Evolutionary conservation across 768 basidiomycete species (phyloP), one percentile per base, ranked within the genome.

Genomic region (Mycena leptocephala): DNA sequence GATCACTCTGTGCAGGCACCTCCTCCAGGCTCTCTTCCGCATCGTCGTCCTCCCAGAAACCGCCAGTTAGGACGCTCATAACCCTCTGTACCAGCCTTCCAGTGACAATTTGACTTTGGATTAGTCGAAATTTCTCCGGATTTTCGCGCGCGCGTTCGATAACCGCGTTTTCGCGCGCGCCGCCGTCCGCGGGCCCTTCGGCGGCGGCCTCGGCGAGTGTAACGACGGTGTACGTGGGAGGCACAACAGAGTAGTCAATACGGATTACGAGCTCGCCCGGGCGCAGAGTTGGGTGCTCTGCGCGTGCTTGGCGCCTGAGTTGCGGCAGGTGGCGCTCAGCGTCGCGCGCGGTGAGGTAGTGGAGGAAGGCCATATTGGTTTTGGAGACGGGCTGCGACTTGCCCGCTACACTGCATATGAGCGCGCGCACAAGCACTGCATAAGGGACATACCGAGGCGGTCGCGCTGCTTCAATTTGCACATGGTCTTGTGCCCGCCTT

Each of bases 391-490:
- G 78, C 48, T 85, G 80, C 0, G 74, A 70, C 71, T 84, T 83
- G 1, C 84, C 83, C 81, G 86, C 86, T 86, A 61, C 3, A 61
- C 3, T 14, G 32, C 10, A 11, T 18, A 39, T 35, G n/a, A 58
- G 64, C n/a, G n/a, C 14, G 7, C 46, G 13, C 28, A 20, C 22
- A 32, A 51, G 3, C 20, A 37, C 30, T 39, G 43, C 33, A 18
- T 20, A 22, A 28, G 37, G 18, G 14, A 72, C 80, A 4, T 70
- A 86, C 86, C 85, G 8, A 83, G 74, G 18, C 84, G 79, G 73
- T 86, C 86, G 51, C 81, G 81, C 70, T 86, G 84, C 75, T 87
- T 87, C 73, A 86, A 58, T 68, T 85, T 85, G 78, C 86, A 87
- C 75, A 84, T 84, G 3, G 72, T 75, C 73, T 81, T 84, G 78